Evolutionary conservation across 78 protist species (phyloP), one percentile per base, ranked within the genome.

Genomic region (Speleostelium caveatum): DNA sequence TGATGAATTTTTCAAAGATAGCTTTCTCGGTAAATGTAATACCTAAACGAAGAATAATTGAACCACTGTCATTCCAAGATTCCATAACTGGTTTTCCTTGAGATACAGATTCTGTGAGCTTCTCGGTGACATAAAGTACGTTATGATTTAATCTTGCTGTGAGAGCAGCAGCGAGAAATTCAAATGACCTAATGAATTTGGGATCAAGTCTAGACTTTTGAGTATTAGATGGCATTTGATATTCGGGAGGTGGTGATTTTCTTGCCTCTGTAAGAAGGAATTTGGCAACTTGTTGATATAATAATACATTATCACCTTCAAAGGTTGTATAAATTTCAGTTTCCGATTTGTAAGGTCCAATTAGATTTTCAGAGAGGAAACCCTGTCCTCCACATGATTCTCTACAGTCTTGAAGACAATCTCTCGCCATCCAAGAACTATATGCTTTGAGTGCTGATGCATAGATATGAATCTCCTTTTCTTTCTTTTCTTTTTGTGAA

Each of bases 301-400:
- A 32, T n/a, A 86, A 33, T 2, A 73, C 73, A 36, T 86, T 86
- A 42, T 86, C 93, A 30, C 93, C 93, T 33, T 86, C 93, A 33
- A 86, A 86, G 4, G 93, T 86, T 21, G 93, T 86, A 14, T 86
- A 86, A 42, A 86, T 86, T 32, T 86, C 93, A 10, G 75, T 75
- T 21, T 86, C 93, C 2, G 93, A 65, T 35, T 75, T 74, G 38
- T 61, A 86, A 6, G 49, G 42, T 49, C 93, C 93, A 35, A 86
- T 86, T n/a, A 74, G 21, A 41, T 75, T 86, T 4, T 72, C 86
- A 32, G 79, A 32, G 0, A 86, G 36, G 93, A 86, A 86, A 56
- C 93, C 93, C 56, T 75, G 93, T 12, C 93, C 93, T 61, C 93
- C 93, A 56, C 93, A 86, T 2, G 74, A 24, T 16, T 86, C 93